These are phyloP conservation scores for Massospora cicadina DNA, from an alignment of 371 early-diverging fungal genomes.

Conservation along the genomic window DNA sequence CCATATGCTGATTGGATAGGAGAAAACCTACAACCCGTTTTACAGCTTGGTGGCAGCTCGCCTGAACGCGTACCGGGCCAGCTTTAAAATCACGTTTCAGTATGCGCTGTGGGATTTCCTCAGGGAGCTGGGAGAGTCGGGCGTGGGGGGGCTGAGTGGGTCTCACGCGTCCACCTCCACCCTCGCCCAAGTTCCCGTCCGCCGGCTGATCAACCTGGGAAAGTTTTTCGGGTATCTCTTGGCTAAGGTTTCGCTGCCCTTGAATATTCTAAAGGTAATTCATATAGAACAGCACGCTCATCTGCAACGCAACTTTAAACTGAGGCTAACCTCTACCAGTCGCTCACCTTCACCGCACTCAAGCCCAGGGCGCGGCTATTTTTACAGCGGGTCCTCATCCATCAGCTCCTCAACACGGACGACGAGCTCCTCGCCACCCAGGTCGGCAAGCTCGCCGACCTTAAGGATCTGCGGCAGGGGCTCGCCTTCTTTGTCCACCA, in stretches of 20 bases:
- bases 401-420: constrained; percentile 10
- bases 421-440: neutral
- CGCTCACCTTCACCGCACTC: constrained; percentile 51
- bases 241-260: constrained; percentile 33
- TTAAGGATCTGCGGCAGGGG: neutral
- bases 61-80: constrained; percentile 53
- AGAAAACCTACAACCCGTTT: constrained; percentile 82
- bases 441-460: neutral
- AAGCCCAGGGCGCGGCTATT: constrained; percentile 37
- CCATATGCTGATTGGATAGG: constrained; percentile 23
- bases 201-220: constrained; percentile 47
- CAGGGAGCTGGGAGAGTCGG: constrained; percentile 52
- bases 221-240: constrained; percentile 53
- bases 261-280: constrained; percentile 34
- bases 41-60: constrained; percentile 69
- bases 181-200: constrained; percentile 27
- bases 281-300: neutral
- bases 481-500: neutral
- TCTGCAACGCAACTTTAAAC: neutral
- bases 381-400: constrained; percentile 42
- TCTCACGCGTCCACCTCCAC: constrained; percentile 12
- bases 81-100: constrained; percentile 82
- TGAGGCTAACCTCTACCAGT: constrained; percentile 12
- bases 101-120: constrained; percentile 88
- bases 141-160: constrained; percentile 52